Base-by-base conservation (phyloP, 768 basidiomycete genomes). In the Lactarius vividus region DNA sequence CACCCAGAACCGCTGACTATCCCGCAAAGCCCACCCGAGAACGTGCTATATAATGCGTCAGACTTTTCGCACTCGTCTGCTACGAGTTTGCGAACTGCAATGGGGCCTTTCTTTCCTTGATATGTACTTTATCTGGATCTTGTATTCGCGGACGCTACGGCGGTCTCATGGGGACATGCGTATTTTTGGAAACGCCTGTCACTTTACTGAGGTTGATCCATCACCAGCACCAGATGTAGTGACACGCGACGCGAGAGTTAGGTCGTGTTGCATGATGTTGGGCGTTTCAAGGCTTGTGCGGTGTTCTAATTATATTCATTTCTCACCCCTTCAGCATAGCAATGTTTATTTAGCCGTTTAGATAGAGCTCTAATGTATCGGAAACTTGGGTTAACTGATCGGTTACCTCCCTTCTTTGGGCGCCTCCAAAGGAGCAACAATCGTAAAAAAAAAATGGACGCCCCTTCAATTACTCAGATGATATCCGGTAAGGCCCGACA, bases 331-430 rank as follows among this genome's bases (percentile, higher is more conserved):
- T 13, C 35, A 37, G 35, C 9, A 13, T 11, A 11, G 35, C 35
- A 37, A 37, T 11, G 35, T 37, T 37, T 37, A 10, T 37, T 37
- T 37, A 37, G 11, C 33, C 33, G 9, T 33, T 33, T 33, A 33
- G 8, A 11, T 37, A 37, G 35, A 1, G 4, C 11, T 37, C 35
- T 37, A 3, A 10, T 37, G 11, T 37, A 37, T 37, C 35, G 1
- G 35, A 35, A 11, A 11, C 35, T 10, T 35, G 35, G 11, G 35
- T 37, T 37, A 11, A 37, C 35, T 37, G 35, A 13, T 37, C 35
- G 11, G 35, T 37, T 37, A 37, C 35, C 11, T 31, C 11, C 11
- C 35, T 4, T 39, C 91, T 70, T 83, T 87, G 23, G 79, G 71
- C 68, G 37, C 15, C 37, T 15, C 15, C 15, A 39, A 39, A 15